Evolutionary conservation across 345 rosid species (phyloP).

Genomic region (Tarenaya hassleriana): DNA sequence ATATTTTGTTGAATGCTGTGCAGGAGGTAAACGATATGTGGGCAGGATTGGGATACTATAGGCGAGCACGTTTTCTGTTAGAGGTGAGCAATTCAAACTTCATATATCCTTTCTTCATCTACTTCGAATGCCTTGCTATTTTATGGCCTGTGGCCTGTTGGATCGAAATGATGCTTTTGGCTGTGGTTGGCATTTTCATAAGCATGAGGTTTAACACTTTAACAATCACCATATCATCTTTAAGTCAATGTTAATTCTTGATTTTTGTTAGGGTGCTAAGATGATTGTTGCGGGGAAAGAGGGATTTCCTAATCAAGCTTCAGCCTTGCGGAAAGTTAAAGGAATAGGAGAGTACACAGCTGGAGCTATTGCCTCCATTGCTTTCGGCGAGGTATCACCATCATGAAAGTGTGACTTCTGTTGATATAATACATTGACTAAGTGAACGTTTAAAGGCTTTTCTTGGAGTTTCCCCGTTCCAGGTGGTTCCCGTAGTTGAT

Average conservation of each 20-base stretch:
- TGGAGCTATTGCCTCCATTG: slow-evolving; percentile 77
- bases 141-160: no score
- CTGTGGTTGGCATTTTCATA: no score
- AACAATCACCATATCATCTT: slow-evolving; percentile 37
- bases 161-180: no score
- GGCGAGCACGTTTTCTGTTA: slow-evolving; percentile 82
- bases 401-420: slow-evolving; percentile 16
- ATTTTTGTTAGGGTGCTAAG: slow-evolving; percentile 75
- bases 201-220: no score
- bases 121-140: no score
- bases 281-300: slow-evolving; percentile 46
- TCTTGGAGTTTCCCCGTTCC: slow-evolving; percentile 22
- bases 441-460: background rate
- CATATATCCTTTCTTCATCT: background rate
- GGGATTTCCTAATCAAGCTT: slow-evolving; percentile 47
- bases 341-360: slow-evolving; percentile 81
- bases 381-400: slow-evolving; percentile 57
- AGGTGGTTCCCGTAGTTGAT: slow-evolving; percentile 75
- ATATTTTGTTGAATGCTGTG: slow-evolving; percentile 17
- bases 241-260: slow-evolving; percentile 26
- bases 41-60: slow-evolving; percentile 94
- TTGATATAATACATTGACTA: background rate
- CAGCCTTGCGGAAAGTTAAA: slow-evolving; percentile 47
- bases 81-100: slow-evolving; percentile 44
- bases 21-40: slow-evolving; percentile 98